Evolutionary conservation across 2,329 filamentous ascomycete species (phyloP), one percentile per base, ranked within the genome.

Genomic region (Myriosclerotinia duriaeana): DNA sequence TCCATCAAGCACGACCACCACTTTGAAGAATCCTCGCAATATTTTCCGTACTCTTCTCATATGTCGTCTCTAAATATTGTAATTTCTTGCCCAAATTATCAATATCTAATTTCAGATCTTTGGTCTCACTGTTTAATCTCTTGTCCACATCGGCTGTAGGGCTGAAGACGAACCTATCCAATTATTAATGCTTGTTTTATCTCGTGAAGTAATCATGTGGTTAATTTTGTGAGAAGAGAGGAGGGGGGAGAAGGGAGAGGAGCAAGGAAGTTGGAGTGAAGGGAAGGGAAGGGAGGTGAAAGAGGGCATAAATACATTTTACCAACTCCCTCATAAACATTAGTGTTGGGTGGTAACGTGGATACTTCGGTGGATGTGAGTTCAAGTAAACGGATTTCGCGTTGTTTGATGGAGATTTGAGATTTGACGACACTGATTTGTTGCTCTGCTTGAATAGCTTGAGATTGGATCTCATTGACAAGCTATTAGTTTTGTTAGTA

Each of bases 281-380:
- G 20, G 14, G 11, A 22, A 48, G n/a, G 15, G 30, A 5, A 46
- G 44, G 56, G 34, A 26, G 2, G 5, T 26, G 15, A 11, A 48
- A 22, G 5, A 22, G 38, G 53, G 54, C 9, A 44, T 50, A 66
- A 88, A 74, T 79, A 97, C 95, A 99, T 98, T 81, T 98, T 99
- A 62, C 95, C 95, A 14, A 98, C 90, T 7, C 94, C 94, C 79
- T 98, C 94, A 75, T 98, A 99, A 38, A 97, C 87, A 42, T 89
- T 89, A 0, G 92, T 95, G 58, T 89, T 85, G 22, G 85, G 77
- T 5, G 93, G 89, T 68, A 99, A 80, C 8, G 86, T 84, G n/a
- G 87, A 85, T 60, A 98, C 83, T 79, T 99, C 95, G 70, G 85
- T 91, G 46, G 89, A 85, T 2, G 94, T 98, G 71, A 99, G 82